Conservation (phyloP, 768 basidiomycete genomes). For the Kwoniella shandongensis region DNA sequence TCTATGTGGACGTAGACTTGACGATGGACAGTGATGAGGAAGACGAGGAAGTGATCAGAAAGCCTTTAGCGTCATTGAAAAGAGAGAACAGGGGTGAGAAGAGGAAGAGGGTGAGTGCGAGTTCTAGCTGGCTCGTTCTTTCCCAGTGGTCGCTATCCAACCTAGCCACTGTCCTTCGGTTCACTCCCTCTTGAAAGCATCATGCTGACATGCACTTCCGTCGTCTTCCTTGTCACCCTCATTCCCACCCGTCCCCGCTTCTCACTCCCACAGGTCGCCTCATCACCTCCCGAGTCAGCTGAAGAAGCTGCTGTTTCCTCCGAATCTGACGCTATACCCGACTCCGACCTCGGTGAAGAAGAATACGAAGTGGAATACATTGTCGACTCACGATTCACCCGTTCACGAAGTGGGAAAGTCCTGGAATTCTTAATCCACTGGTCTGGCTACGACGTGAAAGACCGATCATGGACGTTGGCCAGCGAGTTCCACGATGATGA, state of each 20-base stretch:
- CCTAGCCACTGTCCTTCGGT: too few species aligned
- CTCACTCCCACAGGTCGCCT: too few species aligned
- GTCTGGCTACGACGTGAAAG: conserved; percentile 31
- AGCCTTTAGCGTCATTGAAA: conserved; percentile 7
- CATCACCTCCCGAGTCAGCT: conserved; percentile 1
- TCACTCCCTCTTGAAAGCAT: too few species aligned
- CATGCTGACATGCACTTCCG: too few species aligned
- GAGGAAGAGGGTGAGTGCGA: conserved; percentile 26
- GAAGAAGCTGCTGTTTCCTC: conserved; percentile 12
- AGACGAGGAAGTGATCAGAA: not conserved
- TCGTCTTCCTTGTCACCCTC: too few species aligned
- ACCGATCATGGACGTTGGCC: conserved; percentile 37
- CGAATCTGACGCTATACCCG: conserved; percentile 7
- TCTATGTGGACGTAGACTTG: conserved; percentile 34
- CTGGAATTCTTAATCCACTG: conserved; percentile 41
- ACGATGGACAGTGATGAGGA: conserved; percentile 25
- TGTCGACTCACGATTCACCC: conserved; percentile 35
- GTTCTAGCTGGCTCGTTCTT: too few species aligned
- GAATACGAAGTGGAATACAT: conserved; percentile 45
- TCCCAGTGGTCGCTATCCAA: too few species aligned
- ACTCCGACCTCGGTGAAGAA: conserved; percentile 25
- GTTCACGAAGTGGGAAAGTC: conserved; percentile 9
- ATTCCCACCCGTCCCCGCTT: too few species aligned
- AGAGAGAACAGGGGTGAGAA: conserved; percentile 10
- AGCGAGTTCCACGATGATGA: conserved; percentile 43